These are phyloP conservation scores for Corylus avellana DNA, from an alignment of 306 rosid species.

Conservation along the genomic window DNA sequence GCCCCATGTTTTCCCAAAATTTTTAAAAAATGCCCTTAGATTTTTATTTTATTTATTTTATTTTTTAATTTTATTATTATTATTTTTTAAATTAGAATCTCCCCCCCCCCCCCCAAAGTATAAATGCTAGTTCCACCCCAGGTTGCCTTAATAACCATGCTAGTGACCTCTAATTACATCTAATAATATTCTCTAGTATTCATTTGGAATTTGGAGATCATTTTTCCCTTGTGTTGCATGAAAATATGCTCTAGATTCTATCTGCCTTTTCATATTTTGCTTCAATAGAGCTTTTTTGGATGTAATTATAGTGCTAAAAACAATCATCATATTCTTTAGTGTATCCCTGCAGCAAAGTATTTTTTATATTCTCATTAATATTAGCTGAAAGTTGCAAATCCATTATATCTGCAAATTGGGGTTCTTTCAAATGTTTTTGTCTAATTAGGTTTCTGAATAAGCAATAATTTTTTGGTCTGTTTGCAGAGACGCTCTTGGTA, in stretches of 20 bases:
- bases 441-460: slow-evolving; percentile 22
- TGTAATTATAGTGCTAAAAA: no score
- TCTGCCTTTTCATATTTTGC: background rate
- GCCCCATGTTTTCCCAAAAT: no score
- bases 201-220: background rate
- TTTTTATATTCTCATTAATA: slow-evolving; percentile 5
- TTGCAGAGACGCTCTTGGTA: slow-evolving; percentile 71
- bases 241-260: slow-evolving; percentile 14
- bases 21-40: no score
- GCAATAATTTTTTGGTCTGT: slow-evolving; percentile 13
- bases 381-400: background rate
- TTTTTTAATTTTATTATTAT: no score
- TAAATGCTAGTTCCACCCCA: no score
- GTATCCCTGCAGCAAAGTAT: background rate
- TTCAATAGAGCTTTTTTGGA: background rate
- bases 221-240: background rate
- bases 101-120: no score
- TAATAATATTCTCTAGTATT: background rate
- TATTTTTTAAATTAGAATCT: no score
- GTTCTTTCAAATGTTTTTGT: slow-evolving; percentile 16
- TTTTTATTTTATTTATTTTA: no score
- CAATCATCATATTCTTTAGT: no score
- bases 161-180: background rate
- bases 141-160: background rate
- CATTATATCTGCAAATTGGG: slow-evolving; percentile 4